Base-by-base conservation (phyloP, 768 basidiomycete genomes). In the Kwoniella mangroviensis region DNA sequence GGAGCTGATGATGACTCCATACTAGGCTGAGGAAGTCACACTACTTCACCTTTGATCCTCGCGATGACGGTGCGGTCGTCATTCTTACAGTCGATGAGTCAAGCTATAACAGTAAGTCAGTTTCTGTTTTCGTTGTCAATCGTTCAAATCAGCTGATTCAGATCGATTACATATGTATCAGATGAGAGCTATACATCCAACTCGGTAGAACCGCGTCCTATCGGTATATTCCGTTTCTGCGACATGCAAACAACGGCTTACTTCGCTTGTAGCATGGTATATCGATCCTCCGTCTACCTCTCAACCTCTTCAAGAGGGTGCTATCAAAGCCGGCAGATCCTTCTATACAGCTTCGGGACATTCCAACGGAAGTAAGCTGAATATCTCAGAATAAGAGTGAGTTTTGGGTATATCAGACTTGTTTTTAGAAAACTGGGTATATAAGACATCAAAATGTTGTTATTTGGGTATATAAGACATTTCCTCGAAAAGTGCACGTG, bases 261-360 rank as follows among this genome's bases (percentile, higher is more conserved):
- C 60, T 61, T 28, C n/a, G 11, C 21, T 22, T 26, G 13, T 28
- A 63, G 92, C 93, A 22, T 94, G 92, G 92, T 93, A 87, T 80
- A 92, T 93, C 81, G 89, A 90, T 73, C 87, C 85, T 2, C 91
- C 91, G n/a, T 88, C 89, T 24, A 91, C 91, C 0, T 87, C 88
- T 3, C 84, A 87, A 70, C 79, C 77, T 40, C 65, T 80, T 0
- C 40, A 59, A 13, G 42, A 67, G 82, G 85, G 22, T 80, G 85
- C 24, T 76, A 79, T 49, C 0, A 73, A 76, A 55, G 86, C 88
- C 3, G 93, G 92, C 21, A 87, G 92, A 49, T 92, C 91, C 75
- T 94, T 91, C 84, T 94, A 92, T 79, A 94, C 93, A 1, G 86
- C 88, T 69, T 86, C 94, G 0, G 92, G 92, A 0, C 93, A 94